Base-by-base conservation (phyloP, 2,329 filamentous ascomycete species). In the Furcasterigmium sp. region DNA sequence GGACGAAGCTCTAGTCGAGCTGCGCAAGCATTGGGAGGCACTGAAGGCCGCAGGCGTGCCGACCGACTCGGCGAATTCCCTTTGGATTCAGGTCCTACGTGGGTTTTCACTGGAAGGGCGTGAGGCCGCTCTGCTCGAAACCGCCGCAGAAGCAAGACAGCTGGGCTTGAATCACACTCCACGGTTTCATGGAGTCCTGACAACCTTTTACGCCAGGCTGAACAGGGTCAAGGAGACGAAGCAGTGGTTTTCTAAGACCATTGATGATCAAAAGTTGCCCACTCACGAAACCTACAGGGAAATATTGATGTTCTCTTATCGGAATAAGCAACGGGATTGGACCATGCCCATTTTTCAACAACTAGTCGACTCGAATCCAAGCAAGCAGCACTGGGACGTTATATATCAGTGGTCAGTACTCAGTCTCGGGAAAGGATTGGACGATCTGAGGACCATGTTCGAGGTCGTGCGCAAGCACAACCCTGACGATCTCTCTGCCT, bases 371-470 rank as follows among this genome's bases (percentile, higher is more conserved):
- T 62, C 57, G 36, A 65, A 60, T 41, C 72, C 67, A 5, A 58
- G 56, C 34, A 80, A 84, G 49, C 62, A 71, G 25, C 75, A 75
- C 18, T 89, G 86, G 81, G 84, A 93, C 56, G 73, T 83, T 11
- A 69, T 88, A 11, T 76, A 93, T 35, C 78, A 87, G 41, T 91
- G 85, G 81, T 84, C 87, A 23, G 82, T 86, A 11, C 75, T 84
- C 8, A 77, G 81, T 9, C 62, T 76, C 43, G 85, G 83, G 17
- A 86, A 84, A 56, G 80, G 81, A 2, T 78, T 85, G 1, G 80
- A 88, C 60, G 82, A 88, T 57, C 73, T 91, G 46, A 75, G 80
- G 43, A 78, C 82, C 51, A 89, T 91, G 79, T 77, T 93, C 46
- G 69, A 77, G 35, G 72, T 82, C 17, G 84, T 89, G 73, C 62